Percentiles rank a stretch among this genome's conserved stretches.
Conservation (phyloP, 257 asterid species). For the Eustoma russellianum region DNA sequence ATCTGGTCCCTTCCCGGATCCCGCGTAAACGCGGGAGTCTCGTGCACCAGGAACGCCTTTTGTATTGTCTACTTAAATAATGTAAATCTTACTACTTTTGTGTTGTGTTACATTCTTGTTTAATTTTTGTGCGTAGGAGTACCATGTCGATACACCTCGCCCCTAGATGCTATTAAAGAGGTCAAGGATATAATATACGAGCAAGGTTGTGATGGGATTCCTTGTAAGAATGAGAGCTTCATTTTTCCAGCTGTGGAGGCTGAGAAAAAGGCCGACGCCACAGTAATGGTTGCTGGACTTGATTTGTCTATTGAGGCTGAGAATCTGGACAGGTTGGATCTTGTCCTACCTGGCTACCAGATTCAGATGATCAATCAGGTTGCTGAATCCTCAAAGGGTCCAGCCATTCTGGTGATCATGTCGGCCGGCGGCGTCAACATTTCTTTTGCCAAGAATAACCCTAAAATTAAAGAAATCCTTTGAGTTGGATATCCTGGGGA, state of each 20-base stretch:
- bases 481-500: slow-evolving; percentile 55
- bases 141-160: slow-evolving; percentile 29
- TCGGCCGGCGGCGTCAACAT: slow-evolving; percentile 37
- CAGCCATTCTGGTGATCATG: slow-evolving; percentile 30
- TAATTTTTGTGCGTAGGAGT: slow-evolving; percentile 14
- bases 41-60: no score
- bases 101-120: no score
- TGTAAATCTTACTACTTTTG: no score
- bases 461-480: slow-evolving; percentile 17
- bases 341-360: slow-evolving; percentile 41
- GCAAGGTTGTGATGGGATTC: slow-evolving; percentile 27
- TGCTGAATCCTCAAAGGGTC: slow-evolving; percentile 25
- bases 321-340: slow-evolving; percentile 20
- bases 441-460: slow-evolving; percentile 20
- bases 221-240: slow-evolving; percentile 17
- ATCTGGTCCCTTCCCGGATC: no score
- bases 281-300: slow-evolving; percentile 26
- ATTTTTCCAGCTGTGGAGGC: slow-evolving; percentile 24
- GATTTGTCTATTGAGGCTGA: slow-evolving; percentile 32
- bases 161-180: slow-evolving; percentile 21
- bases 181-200: slow-evolving; percentile 11
- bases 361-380: slow-evolving; percentile 21
- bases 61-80: no score
- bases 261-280: slow-evolving; percentile 28
- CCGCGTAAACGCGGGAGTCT: no score